Evolutionary conservation across 164 flowering plant genomes (phyloP).

Genomic region (Macadamia tetraphylla): DNA sequence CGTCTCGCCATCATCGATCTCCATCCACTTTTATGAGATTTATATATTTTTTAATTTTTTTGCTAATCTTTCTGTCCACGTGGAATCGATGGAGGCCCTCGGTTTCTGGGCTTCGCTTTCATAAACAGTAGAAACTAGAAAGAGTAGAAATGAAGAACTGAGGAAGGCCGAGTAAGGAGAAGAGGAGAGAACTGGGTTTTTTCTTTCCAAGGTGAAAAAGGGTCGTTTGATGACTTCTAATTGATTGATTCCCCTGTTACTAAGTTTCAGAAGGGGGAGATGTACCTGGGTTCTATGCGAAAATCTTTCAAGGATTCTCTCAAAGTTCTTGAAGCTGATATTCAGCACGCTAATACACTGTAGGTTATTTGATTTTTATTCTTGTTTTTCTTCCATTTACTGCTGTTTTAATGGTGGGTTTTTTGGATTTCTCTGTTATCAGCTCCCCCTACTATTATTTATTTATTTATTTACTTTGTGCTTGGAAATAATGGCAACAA

Average conservation of each 20-base stretch:
- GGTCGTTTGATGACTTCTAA: background rate
- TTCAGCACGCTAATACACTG: conserved; percentile 83
- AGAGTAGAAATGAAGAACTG: conserved; percentile 5
- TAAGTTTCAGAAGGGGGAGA: conserved; percentile 17
- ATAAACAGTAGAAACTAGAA: conserved; percentile 5
- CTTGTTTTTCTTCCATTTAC: background rate
- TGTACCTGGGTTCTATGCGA: conserved; percentile 49
- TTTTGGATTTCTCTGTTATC: background rate
- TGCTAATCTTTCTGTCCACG: conserved; percentile 6
- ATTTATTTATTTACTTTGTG: background rate
- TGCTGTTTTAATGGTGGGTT: background rate
- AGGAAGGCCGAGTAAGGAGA: conserved; percentile 1
- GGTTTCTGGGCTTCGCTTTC: conserved; percentile 19
- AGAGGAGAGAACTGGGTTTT: background rate
- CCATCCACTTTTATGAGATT: conserved; percentile 4
- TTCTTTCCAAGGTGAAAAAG: background rate
- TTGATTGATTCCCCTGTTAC: conserved; percentile 1
- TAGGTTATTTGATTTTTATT: conserved; percentile 24
- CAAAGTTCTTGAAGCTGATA: conserved; percentile 77
- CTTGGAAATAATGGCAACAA: background rate
- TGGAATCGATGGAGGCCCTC: conserved; percentile 12
- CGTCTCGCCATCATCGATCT: too few species aligned
- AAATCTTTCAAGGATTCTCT: conserved; percentile 80
- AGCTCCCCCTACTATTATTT: too few species aligned
- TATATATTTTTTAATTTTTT: too few species aligned